Percentiles rank a stretch among this genome's conserved stretches.
Conservation (phyloP, 352 stramenopile genomes). For the Pythium myriotylum region DNA sequence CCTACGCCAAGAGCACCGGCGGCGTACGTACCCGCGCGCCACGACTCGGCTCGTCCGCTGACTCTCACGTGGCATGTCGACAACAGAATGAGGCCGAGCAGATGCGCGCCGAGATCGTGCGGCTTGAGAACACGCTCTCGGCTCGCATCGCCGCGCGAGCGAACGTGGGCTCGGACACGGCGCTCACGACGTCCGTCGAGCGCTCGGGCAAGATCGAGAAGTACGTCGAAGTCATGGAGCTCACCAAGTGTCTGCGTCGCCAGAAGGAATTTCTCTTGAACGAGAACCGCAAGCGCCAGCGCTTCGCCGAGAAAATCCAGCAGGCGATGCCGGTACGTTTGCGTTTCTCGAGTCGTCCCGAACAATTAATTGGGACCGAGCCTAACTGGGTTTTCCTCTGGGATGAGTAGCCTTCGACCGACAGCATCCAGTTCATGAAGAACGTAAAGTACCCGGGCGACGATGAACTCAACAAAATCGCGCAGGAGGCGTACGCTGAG, state of each 20-base stretch:
- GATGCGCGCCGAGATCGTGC: slow-evolving; percentile 80
- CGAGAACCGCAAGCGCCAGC: slow-evolving; percentile 85
- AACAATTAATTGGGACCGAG: background rate
- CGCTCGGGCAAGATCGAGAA: slow-evolving; percentile 86
- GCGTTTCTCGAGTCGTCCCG: background rate
- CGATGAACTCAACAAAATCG: slow-evolving; percentile 79
- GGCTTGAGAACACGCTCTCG: slow-evolving; percentile 72
- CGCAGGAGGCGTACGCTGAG: slow-evolving; percentile 72
- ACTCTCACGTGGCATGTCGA: too few species aligned
- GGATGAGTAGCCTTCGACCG: slow-evolving; percentile 59
- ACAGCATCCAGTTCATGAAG: slow-evolving; percentile 90
- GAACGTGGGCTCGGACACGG: slow-evolving; percentile 60
- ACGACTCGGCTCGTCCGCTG: too few species aligned
- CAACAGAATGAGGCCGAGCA: slow-evolving; percentile 71
- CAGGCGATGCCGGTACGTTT: slow-evolving; percentile 75
- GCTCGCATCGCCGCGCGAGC: slow-evolving; percentile 69
- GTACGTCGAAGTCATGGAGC: slow-evolving; percentile 87
- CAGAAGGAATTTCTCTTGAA: slow-evolving; percentile 87
- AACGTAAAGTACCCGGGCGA: slow-evolving; percentile 83
- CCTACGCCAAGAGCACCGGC: slow-evolving; percentile 53
- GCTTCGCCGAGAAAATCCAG: slow-evolving; percentile 87
- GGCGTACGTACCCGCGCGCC: slow-evolving; percentile 40
- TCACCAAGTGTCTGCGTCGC: slow-evolving; percentile 84
- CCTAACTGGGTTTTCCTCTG: background rate
- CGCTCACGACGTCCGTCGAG: slow-evolving; percentile 62